Evolutionary conservation across 441 rosid genomes (phyloP), one percentile per base, ranked within the genome.

Genomic region (Populus hybrid): DNA sequence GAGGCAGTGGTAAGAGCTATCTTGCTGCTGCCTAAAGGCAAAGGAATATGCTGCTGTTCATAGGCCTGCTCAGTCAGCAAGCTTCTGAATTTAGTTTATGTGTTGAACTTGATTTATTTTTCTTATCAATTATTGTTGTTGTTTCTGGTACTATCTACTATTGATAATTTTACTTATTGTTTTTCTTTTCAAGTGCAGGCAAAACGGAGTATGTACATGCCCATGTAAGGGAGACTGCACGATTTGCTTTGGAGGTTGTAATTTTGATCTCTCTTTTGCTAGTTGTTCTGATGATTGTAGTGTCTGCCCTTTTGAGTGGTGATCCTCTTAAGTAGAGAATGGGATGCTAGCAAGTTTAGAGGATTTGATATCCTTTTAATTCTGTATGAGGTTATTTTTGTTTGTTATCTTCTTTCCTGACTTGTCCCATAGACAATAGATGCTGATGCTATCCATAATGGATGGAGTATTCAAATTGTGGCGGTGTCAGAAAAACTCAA

Each of bases 131-230:
- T 30, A 5, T 68, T 12, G 38, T 5, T 63, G 67, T 63, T 63
- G 5, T 8, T 5, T 3, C 71, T 32, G 34, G 8, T 4, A 30
- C 6, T 6, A 1, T 64, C 57, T 3, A 18, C 46, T 36, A 36
- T 34, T 65, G 21, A 34, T 9, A 53, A 40, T 46, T 36, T n/a
- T 35, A 50, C 3, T 34, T 61, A 28, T 34, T 40, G 66, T 32
- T 66, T 64, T 21, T 74, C 20, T 28, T 24, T n/a, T 18, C 32
- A 0, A 11, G 83, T 83, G 82, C 89, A 95, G 99, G 98, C 71
- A 94, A 94, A 86, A 85, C 93, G 69, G 97, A 94, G 81, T 93
- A 93, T 82, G 80, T 92, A 35, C 90, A 89, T 87, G 93, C 87
- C 65, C 85, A 73, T 71, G 87, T 93, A 72, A 90, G 83, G 77